Conservation (phyloP, 305 asterid species). For the Nicotiana rustica region DNA sequence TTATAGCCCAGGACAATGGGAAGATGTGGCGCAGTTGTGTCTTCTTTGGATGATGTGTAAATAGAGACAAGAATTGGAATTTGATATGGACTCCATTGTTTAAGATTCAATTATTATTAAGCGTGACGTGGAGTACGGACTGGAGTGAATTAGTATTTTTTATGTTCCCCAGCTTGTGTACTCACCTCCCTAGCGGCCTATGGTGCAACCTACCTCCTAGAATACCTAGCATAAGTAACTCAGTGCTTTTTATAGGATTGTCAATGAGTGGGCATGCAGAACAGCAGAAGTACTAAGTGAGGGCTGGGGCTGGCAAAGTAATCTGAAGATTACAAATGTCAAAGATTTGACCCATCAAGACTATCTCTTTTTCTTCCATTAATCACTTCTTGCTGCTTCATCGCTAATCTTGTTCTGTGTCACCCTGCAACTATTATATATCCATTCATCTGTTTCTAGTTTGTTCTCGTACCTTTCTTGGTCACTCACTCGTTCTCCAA, state of each 20-base stretch:
- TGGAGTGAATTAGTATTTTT: background rate
- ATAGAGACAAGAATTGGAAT: background rate
- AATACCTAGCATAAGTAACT: background rate
- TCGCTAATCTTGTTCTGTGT: background rate
- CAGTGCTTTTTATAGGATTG: background rate
- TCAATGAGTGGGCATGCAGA: conserved; percentile 11
- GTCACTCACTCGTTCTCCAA: background rate
- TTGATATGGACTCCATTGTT: background rate
- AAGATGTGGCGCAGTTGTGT: conserved; percentile 12
- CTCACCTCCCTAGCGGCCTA: background rate
- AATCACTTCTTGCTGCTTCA: background rate
- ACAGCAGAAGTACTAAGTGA: background rate
- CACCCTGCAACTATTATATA: background rate
- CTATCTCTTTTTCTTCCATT: background rate
- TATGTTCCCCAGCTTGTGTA: background rate
- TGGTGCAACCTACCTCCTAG: background rate
- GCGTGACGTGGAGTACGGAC: conserved; percentile 8
- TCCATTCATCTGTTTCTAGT: conserved; percentile 28
- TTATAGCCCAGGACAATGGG: background rate
- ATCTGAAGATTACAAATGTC: background rate
- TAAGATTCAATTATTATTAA: conserved; percentile 7
- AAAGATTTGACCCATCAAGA: background rate
- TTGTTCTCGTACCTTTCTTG: conserved; percentile 25
- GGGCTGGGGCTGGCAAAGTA: background rate
- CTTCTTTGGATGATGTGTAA: conserved; percentile 9